phyloP scores from a whole-genome alignment of 768 basidiomycete genomes.

The Leccinum rimulosum region DNA sequence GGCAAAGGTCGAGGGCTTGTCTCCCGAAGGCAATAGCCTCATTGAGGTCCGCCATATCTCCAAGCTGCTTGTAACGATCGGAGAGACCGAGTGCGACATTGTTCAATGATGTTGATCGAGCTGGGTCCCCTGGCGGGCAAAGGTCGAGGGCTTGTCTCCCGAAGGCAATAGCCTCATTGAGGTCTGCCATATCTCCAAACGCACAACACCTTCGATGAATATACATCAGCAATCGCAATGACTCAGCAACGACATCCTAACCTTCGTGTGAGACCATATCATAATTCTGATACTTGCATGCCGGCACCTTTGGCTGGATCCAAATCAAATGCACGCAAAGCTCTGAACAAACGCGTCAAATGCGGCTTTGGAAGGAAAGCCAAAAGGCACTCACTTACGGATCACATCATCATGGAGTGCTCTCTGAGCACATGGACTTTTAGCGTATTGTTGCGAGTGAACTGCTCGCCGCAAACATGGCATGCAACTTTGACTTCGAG shows the following conservation, averaged over 20 bases:
- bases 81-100: too few relatives aligned
- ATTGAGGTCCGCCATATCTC: too few relatives aligned
- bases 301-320: background rate
- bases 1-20: too few relatives aligned
- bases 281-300: background rate
- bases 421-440: slow-evolving; percentile 12
- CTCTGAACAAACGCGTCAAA: slow-evolving; percentile 1
- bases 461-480: slow-evolving; percentile 15
- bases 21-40: too few relatives aligned
- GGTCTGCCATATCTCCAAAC: background rate
- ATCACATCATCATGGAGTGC: slow-evolving; percentile 11
- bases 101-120: too few relatives aligned
- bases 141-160: too few relatives aligned
- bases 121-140: too few relatives aligned
- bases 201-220: background rate
- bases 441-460: slow-evolving; percentile 28
- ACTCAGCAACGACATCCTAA: background rate
- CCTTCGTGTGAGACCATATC: background rate
- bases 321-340: background rate
- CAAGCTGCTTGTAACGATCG: too few relatives aligned
- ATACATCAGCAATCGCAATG: background rate
- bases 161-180: too few relatives aligned
- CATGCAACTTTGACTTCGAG: slow-evolving; percentile 18
- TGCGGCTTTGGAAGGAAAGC: background rate
- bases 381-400: background rate